These are phyloP conservation scores for Venturia pyrina DNA, from an alignment of 2,329 filamentous ascomycete species.

Conservation along the genomic window DNA sequence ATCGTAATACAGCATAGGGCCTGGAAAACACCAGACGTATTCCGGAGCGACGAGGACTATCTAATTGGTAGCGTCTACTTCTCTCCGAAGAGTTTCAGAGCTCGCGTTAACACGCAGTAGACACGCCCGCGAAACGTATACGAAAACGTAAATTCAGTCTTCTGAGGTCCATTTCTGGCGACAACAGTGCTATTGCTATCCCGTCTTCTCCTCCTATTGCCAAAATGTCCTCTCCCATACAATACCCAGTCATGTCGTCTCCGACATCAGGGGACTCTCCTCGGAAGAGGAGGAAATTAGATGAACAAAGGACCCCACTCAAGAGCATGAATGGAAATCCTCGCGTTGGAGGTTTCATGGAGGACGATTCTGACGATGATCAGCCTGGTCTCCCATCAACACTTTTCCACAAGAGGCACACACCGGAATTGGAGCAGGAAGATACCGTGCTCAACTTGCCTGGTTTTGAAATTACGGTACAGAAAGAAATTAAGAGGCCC, in stretches of 20 bases:
- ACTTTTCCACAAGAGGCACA: slow-evolving; percentile 28
- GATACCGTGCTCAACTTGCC: background rate
- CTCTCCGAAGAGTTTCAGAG: slow-evolving; percentile 19
- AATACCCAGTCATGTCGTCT: slow-evolving; percentile 44
- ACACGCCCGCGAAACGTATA: slow-evolving; percentile 12
- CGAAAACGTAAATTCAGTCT: slow-evolving; percentile 17
- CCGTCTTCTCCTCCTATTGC: slow-evolving; percentile 38
- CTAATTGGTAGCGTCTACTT: slow-evolving; percentile 18
- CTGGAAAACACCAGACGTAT: slow-evolving; percentile 37
- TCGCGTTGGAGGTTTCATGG: slow-evolving; percentile 19
- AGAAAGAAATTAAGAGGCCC: slow-evolving; percentile 15
- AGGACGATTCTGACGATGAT: slow-evolving; percentile 28
- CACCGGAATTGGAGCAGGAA: slow-evolving; percentile 13
- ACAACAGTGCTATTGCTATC: slow-evolving; percentile 8
- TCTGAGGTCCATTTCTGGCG: background rate
- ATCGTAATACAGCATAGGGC: slow-evolving; percentile 43
- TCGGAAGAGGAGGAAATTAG: slow-evolving; percentile 27
- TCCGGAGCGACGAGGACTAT: slow-evolving; percentile 39
- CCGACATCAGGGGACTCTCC: slow-evolving; percentile 29
- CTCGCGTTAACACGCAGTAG: slow-evolving; percentile 15
- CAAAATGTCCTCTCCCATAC: slow-evolving; percentile 53
- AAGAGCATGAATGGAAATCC: slow-evolving; percentile 5
- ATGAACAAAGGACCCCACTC: slow-evolving; percentile 11
- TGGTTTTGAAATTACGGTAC: background rate
- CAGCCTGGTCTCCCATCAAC: slow-evolving; percentile 12